Percentiles rank a stretch among this genome's conserved stretches.
Evolutionary conservation across 2,329 filamentous ascomycete genomes (phyloP).

Genomic region (Penicillium crustosum): DNA sequence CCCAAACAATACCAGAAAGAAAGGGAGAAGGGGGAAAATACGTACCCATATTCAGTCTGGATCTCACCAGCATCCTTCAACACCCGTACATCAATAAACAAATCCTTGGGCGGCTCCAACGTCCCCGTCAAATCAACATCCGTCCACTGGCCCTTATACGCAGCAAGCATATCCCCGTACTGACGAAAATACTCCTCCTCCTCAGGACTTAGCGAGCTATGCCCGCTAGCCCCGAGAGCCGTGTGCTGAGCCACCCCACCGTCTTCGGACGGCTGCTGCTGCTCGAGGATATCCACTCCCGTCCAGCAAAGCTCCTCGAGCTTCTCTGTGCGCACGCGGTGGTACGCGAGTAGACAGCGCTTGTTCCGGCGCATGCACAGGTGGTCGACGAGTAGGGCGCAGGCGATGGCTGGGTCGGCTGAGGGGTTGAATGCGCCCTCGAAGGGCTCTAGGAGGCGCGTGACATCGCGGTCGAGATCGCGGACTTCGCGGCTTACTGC

Average conservation of each 20-base stretch:
- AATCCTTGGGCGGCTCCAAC: constrained; percentile 86
- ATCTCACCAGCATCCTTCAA: constrained; percentile 97
- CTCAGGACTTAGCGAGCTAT: constrained; percentile 85
- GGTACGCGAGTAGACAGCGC: constrained; percentile 90
- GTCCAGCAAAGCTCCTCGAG: constrained; percentile 93
- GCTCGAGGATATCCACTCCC: constrained; percentile 77
- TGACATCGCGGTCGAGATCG: constrained; percentile 84
- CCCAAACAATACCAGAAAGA: background rate
- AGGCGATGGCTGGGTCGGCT: constrained; percentile 78
- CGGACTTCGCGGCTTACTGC: constrained; percentile 86
- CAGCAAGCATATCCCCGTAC: constrained; percentile 88
- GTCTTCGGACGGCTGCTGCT: constrained; percentile 54
- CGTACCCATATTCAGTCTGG: constrained; percentile 96
- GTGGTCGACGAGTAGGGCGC: constrained; percentile 87
- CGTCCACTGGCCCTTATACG: constrained; percentile 97
- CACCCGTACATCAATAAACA: constrained; percentile 96
- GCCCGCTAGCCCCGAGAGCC: constrained; percentile 22
- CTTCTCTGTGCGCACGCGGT: constrained; percentile 84
- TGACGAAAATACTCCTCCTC: constrained; percentile 94
- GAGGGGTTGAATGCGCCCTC: constrained; percentile 82
- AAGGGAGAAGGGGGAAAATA: constrained; percentile 17
- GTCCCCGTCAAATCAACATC: constrained; percentile 95
- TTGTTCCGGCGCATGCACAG: constrained; percentile 95
- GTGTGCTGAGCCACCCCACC: constrained; percentile 25
- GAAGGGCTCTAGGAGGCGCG: constrained; percentile 76